A percentile compares a stretch with the other conserved stretches of the same genome.
Conservation (phyloP, 1,284 basidiomycete genomes). For the Hypsizygus ulmarius region DNA sequence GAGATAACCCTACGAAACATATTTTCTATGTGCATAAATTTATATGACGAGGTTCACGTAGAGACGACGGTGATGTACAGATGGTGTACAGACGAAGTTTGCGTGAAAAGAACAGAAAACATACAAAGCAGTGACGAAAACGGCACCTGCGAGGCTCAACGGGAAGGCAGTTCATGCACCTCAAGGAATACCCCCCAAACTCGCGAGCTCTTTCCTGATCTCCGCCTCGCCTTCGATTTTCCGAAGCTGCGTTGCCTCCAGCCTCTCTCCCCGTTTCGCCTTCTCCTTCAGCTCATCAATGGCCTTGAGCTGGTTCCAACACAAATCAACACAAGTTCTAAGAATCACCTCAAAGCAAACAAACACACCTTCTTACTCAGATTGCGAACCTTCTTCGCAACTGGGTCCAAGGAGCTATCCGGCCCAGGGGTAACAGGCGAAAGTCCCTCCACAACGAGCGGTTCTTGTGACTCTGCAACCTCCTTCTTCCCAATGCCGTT, state of each 20-base stretch:
- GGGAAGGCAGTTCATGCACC: too few species aligned
- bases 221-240: conserved; percentile 91
- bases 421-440: conserved; percentile 53
- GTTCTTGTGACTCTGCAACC: conserved; percentile 21
- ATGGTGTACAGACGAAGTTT: too few species aligned
- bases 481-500: conserved; percentile 17
- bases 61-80: too few species aligned
- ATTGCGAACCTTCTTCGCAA: conserved; percentile 90
- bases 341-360: background rate
- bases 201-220: conserved; percentile 75
- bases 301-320: conserved; percentile 74
- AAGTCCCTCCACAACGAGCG: conserved; percentile 20
- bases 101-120: too few species aligned
- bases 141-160: too few species aligned
- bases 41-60: too few species aligned
- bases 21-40: too few species aligned
- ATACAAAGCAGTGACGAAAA: too few species aligned
- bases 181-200: conserved; percentile 23
- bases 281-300: conserved; percentile 95
- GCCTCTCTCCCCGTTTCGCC: conserved; percentile 78
- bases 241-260: conserved; percentile 92
- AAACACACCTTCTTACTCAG: conserved; percentile 84
- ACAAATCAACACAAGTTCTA: conserved; percentile 1
- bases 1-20: too few species aligned
- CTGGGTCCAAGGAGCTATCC: conserved; percentile 69